Base-by-base conservation (phyloP, 495 filamentous ascomycete species). In the Penicillium paxilli region DNA sequence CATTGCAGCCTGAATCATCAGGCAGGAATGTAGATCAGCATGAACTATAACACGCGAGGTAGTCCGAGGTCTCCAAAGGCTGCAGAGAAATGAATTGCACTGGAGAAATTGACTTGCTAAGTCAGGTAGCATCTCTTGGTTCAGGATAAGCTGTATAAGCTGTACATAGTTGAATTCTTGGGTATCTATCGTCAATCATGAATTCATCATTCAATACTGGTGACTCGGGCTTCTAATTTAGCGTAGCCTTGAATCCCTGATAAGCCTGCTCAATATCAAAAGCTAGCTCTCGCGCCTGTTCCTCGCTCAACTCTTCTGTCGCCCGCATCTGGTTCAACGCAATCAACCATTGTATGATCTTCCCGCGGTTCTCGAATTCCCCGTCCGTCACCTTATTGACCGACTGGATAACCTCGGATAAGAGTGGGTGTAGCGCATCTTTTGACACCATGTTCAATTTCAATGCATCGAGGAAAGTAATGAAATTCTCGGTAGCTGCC, bases 311-410 rank as follows among this genome's bases (percentile, higher is more conserved):
- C 67, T 96, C 92, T 56, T 97, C 92, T 2, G 91, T 91, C 19
- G 91, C 92, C 58, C 90, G 87, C 94, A 98, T 97, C 70, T 96
- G 91, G 67, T 99, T 98, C 58, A 99, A 75, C 22, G 88, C 84
- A 62, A 99, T 99, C 60, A 99, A 78, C 95, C 95, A 99, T 65
- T 95, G 91, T 37, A 99, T 90, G 62, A 99, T 98, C 78, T 97
- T 97, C 37, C 89, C 91, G 62, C 93, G 85, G 58, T 87, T 90
- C 55, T 96, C 91, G 69, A 98, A 99, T 49, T 97, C 94, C 35
- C 82, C 78, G 60, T 92, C 90, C 12, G 93, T 96, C 54, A 98
- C 95, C 66, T 92, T 93, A 69, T 98, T 98, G 23, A 96, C 95
- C 2, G 89, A 88, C 53, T 96, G 92, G 35, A 99, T 99, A 10